These are phyloP conservation scores for Sugiyamaella novakii DNA, from an alignment of 1,139 yeast genomes.

Conservation along the genomic window DNA sequence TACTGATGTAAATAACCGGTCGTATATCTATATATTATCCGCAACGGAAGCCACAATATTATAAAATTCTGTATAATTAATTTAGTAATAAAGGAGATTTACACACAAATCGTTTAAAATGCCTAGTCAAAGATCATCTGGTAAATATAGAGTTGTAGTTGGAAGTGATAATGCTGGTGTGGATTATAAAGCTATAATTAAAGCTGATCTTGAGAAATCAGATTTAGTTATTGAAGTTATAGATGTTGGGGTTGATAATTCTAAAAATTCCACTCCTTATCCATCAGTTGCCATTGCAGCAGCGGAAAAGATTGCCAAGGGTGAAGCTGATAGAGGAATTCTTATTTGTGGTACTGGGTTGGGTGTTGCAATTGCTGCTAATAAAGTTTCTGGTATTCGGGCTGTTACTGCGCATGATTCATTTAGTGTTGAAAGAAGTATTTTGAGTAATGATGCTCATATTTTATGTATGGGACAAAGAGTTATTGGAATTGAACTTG, in stretches of 20 bases:
- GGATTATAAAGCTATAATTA: slow-evolving; percentile 47
- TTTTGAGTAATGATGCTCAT: slow-evolving; percentile 49
- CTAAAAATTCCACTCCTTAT: slow-evolving; percentile 42
- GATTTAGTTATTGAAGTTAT: slow-evolving; percentile 43
- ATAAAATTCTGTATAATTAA: not conserved
- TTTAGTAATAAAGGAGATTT: too few relatives aligned
- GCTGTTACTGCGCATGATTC: slow-evolving; percentile 56
- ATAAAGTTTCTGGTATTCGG: slow-evolving; percentile 50
- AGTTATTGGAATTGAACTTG: slow-evolving; percentile 51
- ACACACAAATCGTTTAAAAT: too few relatives aligned
- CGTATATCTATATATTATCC: too few relatives aligned
- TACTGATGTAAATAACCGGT: not conserved
- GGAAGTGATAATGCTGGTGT: slow-evolving; percentile 53
- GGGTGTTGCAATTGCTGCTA: slow-evolving; percentile 52
- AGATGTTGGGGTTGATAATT: slow-evolving; percentile 47
- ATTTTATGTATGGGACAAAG: slow-evolving; percentile 53
- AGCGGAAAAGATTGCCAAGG: slow-evolving; percentile 46
- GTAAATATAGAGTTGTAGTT: slow-evolving; percentile 38
- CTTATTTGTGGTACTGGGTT: slow-evolving; percentile 53
- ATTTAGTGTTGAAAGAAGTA: slow-evolving; percentile 50
- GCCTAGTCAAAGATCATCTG: too few relatives aligned
- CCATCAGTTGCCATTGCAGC: slow-evolving; percentile 50
- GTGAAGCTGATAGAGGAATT: slow-evolving; percentile 50
- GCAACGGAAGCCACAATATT: too few relatives aligned
- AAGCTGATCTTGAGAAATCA: slow-evolving; percentile 43